A percentile compares a stretch with the other conserved stretches of the same genome.
Evolutionary conservation across 805 yeast species (phyloP).

Genomic region (Yueomyces sp.): DNA sequence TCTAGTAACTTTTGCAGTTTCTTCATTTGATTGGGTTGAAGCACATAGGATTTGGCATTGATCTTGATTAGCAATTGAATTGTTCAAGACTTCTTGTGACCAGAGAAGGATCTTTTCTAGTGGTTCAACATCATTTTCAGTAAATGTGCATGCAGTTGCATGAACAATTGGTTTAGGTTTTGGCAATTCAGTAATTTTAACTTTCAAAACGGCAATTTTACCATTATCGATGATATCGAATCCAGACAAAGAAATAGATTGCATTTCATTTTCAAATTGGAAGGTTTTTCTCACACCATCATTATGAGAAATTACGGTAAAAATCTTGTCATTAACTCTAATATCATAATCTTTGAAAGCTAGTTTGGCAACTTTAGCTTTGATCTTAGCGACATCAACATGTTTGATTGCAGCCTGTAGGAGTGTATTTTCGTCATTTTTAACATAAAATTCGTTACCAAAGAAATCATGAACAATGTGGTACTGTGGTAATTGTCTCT

Average conservation of each 20-base stretch:
- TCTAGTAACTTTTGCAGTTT: constrained; percentile 1
- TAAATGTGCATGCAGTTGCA: no score
- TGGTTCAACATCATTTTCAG: background rate
- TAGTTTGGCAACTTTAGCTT: constrained; percentile 1
- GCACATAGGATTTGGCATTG: background rate
- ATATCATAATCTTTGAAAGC: constrained; percentile 15
- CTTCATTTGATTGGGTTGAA: constrained; percentile 1
- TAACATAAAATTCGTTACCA: constrained; percentile 20
- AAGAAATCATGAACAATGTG: constrained; percentile 13
- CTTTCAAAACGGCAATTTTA: constrained; percentile 8
- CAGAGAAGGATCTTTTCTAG: constrained; percentile 1
- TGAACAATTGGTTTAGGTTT: background rate
- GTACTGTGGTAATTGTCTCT: constrained; percentile 8
- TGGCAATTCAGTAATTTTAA: constrained; percentile 1
- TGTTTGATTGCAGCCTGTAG: constrained; percentile 8
- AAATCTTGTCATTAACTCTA: constrained; percentile 12
- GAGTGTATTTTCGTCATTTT: constrained; percentile 15
- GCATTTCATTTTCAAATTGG: constrained; percentile 7
- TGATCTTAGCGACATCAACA: constrained; percentile 6
- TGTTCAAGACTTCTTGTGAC: no score
- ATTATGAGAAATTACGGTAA: constrained; percentile 8
- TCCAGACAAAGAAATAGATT: constrained; percentile 13
- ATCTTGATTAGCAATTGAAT: background rate
- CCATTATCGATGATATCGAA: constrained; percentile 8
- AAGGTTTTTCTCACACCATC: constrained; percentile 12